These are phyloP conservation scores for Moelleriella libera DNA, from an alignment of 2,329 filamentous ascomycete genomes.

Conservation along the genomic window DNA sequence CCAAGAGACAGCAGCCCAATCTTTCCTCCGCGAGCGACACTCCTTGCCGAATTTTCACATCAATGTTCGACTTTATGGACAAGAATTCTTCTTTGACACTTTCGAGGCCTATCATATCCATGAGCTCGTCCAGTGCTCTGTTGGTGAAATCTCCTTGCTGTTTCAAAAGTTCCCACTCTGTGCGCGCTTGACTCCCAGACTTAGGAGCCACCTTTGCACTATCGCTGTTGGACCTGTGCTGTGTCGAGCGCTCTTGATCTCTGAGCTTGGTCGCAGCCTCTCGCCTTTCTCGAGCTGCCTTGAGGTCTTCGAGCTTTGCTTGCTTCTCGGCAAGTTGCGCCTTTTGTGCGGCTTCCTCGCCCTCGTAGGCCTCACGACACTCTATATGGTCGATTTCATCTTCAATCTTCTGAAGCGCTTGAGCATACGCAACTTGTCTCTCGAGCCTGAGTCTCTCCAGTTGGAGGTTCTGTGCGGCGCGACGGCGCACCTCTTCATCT, in stretches of 20 bases:
- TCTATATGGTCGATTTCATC: constrained; percentile 38
- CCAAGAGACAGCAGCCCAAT: constrained; percentile 48
- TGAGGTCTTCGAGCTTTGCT: constrained; percentile 28
- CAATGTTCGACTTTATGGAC: constrained; percentile 46
- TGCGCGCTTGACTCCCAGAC: constrained; percentile 17
- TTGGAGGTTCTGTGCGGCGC: constrained; percentile 28
- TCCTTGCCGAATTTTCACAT: constrained; percentile 42
- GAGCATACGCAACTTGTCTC: constrained; percentile 28
- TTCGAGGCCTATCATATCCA: constrained; percentile 60
- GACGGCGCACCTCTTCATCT: constrained; percentile 26
- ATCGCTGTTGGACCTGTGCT: no score
- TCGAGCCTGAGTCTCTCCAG: constrained; percentile 33
- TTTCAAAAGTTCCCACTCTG: constrained; percentile 50
- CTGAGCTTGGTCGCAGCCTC: no score
- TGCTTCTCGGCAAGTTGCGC: constrained; percentile 28
- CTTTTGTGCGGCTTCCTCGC: constrained; percentile 28
- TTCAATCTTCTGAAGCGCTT: constrained; percentile 30
- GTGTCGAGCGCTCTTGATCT: no score
- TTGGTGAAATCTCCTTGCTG: constrained; percentile 33
- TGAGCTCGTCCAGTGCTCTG: constrained; percentile 44
- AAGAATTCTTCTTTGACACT: constrained; percentile 52
- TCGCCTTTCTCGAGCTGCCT: neutral
- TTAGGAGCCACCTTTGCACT: no score
- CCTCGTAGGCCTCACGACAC: constrained; percentile 24
- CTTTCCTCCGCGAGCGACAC: constrained; percentile 41